Evolutionary conservation across 1,284 basidiomycete genomes (phyloP), one percentile per base, ranked within the genome.

Genomic region (Cutaneotrichosporon cyanovorans): DNA sequence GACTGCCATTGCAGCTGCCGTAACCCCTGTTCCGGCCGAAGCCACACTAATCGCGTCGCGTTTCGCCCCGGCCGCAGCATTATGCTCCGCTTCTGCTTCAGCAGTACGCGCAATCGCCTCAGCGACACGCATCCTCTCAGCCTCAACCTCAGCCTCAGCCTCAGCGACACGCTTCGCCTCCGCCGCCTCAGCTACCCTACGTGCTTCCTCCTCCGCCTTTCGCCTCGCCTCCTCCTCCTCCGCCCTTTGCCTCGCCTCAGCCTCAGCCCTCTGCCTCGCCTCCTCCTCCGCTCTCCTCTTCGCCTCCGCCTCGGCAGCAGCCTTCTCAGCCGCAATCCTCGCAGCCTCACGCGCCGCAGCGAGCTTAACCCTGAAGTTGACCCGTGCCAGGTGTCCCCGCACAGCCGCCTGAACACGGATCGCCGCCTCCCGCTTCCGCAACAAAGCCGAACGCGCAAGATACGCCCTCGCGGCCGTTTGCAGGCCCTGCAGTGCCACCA

Each of bases 391-490:
- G 19, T 37, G 35, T 7, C 42, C 42, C 4, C 42, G 42, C 1
- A 35, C 15, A 20, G 31, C 7, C 3, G 35, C n/a, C 11, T 44
- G 42, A 25, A 37, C 12, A 23, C 46, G 35, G 5, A 33, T 9
- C 14, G 34, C 35, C 16, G 32, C 32, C 2, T 12, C 28, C 14
- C 34, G 36, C 12, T 37, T 25, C 11, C 28, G 36, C 14, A 33
- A 30, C 16, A 37, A 20, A 21, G 41, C 12, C 37, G 25, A 6
- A 20, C 44, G 31, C 19, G 45, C 36, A 4, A 40, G 5, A 22
- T 31, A 28, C 21, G 28, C 34, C 28, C 48, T 36, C 4, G 38
- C 48, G 12, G 35, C 40, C 9, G 45, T 40, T 37, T 53, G 51
- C n/a, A 53, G 32, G 10, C 40, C 12, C 12, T 37, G 36, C 2